Percentiles rank a stretch among this genome's conserved stretches.
phyloP scores from a whole-genome alignment of 345 rosid genomes.

The Rhizophora mangle region DNA sequence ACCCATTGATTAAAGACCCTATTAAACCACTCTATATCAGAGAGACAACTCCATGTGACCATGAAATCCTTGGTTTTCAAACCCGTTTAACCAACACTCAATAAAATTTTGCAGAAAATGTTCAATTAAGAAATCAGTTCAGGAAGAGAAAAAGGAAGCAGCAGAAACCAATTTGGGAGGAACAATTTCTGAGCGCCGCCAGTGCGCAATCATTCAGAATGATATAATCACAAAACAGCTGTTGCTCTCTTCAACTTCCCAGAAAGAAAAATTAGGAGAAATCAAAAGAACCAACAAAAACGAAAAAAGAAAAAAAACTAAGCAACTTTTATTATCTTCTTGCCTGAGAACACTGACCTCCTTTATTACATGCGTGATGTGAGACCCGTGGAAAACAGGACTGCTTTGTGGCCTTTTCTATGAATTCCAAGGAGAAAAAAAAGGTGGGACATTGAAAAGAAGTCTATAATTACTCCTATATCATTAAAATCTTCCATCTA shows the following conservation, averaged over 20 bases:
- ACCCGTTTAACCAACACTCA: slow-evolving; percentile 27
- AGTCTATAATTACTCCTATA: slow-evolving; percentile 5
- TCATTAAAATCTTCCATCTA: slow-evolving; percentile 19
- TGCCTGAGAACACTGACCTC: slow-evolving; percentile 12
- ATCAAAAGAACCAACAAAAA: too few relatives aligned
- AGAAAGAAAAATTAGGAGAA: slow-evolving; percentile 1
- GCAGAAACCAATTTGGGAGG: slow-evolving; percentile 39
- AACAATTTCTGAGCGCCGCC: slow-evolving; percentile 63
- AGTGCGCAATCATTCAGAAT: slow-evolving; percentile 59
- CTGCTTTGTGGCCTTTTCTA: slow-evolving; percentile 6
- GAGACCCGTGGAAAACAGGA: slow-evolving; percentile 4
- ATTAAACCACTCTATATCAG: slow-evolving; percentile 16
- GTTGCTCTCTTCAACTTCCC: slow-evolving; percentile 37
- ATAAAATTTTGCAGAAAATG: not conserved
- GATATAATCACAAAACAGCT: slow-evolving; percentile 32
- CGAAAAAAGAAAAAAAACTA: not conserved
- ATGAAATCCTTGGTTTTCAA: slow-evolving; percentile 37
- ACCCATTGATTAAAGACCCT: slow-evolving; percentile 22
- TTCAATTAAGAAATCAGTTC: slow-evolving; percentile 8
- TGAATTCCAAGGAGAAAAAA: slow-evolving; percentile 4
- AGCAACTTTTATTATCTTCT: not conserved
- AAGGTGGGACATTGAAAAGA: not conserved
- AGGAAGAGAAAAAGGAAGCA: slow-evolving; percentile 9
- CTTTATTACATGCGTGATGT: slow-evolving; percentile 6
- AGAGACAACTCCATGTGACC: slow-evolving; percentile 55